Conservation (phyloP, 2,329 filamentous ascomycete genomes). For the Bipolaris zeicola region DNA sequence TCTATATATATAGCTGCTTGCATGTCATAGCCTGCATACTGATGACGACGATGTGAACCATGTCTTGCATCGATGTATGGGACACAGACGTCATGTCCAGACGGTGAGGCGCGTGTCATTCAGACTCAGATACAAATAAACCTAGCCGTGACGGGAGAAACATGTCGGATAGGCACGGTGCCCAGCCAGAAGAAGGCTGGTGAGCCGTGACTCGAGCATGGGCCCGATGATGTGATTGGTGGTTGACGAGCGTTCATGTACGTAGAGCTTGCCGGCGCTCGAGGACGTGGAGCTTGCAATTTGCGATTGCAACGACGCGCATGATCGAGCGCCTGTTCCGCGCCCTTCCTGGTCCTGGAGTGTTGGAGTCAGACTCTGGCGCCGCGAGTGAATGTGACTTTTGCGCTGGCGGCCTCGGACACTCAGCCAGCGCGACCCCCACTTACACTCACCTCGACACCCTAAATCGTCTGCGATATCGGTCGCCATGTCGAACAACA, state of each 20-base stretch:
- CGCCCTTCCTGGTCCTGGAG: background rate
- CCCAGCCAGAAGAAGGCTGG: slow-evolving; percentile 10
- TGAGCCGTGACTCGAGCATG: slow-evolving; percentile 7
- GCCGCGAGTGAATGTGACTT: slow-evolving; percentile 8
- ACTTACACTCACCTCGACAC: slow-evolving; percentile 17
- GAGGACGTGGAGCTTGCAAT: slow-evolving; percentile 17
- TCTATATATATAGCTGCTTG: background rate
- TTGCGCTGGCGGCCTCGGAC: slow-evolving; percentile 16
- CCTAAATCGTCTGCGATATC: slow-evolving; percentile 25
- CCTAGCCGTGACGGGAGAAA: background rate
- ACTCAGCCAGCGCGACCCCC: slow-evolving; percentile 13
- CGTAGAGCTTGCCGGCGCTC: slow-evolving; percentile 9
- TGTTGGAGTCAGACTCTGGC: slow-evolving; percentile 12
- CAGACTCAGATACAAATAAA: background rate
- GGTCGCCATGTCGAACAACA: slow-evolving; percentile 20
- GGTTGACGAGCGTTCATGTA: slow-evolving; percentile 3
- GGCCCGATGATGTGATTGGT: slow-evolving; percentile 13
- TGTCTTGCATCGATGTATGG: background rate
- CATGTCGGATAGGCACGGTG: slow-evolving; percentile 3
- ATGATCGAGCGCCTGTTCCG: slow-evolving; percentile 2
- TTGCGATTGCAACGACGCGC: slow-evolving; percentile 14
- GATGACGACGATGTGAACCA: background rate
- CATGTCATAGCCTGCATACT: background rate
- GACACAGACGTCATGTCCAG: background rate
- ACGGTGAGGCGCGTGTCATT: background rate